Evolutionary conservation across 106 monocot genomes (phyloP).

Genomic region (Platanthera zijinensis): DNA sequence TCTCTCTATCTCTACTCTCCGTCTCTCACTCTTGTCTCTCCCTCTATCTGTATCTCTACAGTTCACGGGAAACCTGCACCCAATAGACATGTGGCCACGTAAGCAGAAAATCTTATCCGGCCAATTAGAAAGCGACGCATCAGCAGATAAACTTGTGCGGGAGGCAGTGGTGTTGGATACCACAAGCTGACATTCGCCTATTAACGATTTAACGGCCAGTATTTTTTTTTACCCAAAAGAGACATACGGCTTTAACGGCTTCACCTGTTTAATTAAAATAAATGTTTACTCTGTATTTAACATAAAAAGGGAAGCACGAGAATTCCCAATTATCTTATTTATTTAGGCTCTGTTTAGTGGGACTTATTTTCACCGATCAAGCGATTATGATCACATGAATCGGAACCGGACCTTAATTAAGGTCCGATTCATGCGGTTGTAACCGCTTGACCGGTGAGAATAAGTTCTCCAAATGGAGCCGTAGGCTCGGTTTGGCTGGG

Average conservation of each 20-base stretch:
- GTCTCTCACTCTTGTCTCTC: background rate
- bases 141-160: constrained; percentile 18
- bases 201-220: background rate
- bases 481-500: too few species aligned
- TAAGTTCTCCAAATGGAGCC: too few species aligned
- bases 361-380: too few species aligned
- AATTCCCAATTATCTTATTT: too few species aligned
- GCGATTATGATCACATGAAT: too few species aligned
- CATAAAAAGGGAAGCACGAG: too few species aligned
- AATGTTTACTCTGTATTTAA: background rate
- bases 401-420: too few species aligned
- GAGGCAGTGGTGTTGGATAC: background rate
- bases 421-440: too few species aligned
- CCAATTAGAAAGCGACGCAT: constrained; percentile 24
- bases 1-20: background rate
- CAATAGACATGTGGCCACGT: constrained; percentile 21
- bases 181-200: background rate
- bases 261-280: background rate
- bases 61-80: constrained; percentile 27
- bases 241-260: background rate
- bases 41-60: background rate
- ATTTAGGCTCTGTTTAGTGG: too few species aligned
- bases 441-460: too few species aligned
- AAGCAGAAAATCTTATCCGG: constrained; percentile 22
- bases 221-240: background rate